These are phyloP conservation scores for Microstegium vimineum DNA, from an alignment of 176 grass and related monocot genomes.

Conservation along the genomic window DNA sequence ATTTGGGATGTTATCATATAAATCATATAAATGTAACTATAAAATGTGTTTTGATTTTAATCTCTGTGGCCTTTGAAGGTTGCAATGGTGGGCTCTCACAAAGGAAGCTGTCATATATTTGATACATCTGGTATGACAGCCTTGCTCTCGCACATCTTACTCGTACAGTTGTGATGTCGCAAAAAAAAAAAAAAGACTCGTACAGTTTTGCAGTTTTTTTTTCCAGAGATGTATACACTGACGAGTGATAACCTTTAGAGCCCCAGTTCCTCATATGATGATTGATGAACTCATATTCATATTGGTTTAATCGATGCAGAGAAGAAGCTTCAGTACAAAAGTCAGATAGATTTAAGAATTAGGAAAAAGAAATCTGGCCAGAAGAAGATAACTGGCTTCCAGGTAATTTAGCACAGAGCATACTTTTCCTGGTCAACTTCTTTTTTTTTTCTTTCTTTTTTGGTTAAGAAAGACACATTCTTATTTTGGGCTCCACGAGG, in stretches of 20 bases:
- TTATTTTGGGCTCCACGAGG: not conserved
- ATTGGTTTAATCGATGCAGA: slow-evolving; percentile 47
- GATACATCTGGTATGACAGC: slow-evolving; percentile 81
- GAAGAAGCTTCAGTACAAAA: slow-evolving; percentile 83
- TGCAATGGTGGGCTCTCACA: slow-evolving; percentile 94
- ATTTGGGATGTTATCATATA: no score
- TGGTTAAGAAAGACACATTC: not conserved
- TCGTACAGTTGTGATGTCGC: no score
- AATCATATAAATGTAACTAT: no score
- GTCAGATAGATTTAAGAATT: slow-evolving; percentile 73
- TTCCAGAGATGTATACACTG: not conserved
- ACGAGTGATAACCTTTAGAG: not conserved
- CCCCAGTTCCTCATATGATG: not conserved
- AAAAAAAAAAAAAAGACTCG: no score
- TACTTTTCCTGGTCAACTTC: not conserved
- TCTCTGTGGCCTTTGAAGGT: slow-evolving; percentile 57
- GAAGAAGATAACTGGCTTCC: slow-evolving; percentile 98
- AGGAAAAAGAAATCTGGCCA: slow-evolving; percentile 90
- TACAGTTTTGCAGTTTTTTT: not conserved
- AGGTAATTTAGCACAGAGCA: slow-evolving; percentile 42
- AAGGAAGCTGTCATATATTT: slow-evolving; percentile 90
- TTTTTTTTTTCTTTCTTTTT: not conserved
- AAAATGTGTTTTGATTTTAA: slow-evolving; percentile 26
- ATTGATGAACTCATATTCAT: not conserved
- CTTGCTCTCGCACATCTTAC: not conserved